Conservation (phyloP, 371 early-diverging fungal genomes). For the Mucor piriformis region DNA sequence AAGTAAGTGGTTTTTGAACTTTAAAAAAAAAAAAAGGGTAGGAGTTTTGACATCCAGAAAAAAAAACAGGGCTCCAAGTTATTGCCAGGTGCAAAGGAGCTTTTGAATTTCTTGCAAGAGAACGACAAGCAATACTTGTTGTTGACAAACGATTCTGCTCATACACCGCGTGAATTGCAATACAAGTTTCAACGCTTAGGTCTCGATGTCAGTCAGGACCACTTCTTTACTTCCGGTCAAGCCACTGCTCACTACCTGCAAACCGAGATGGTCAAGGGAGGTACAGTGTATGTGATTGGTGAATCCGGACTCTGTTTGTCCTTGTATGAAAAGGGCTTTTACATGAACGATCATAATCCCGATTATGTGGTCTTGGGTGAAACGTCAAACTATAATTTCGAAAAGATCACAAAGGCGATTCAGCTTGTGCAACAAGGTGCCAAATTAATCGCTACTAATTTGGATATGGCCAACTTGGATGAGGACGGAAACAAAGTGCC, state of each 20-base stretch:
- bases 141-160: constrained; percentile 71
- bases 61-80: constrained; percentile 49
- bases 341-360: constrained; percentile 66
- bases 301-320: constrained; percentile 68
- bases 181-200: constrained; percentile 62
- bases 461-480: constrained; percentile 63
- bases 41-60: background rate
- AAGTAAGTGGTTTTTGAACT: constrained; percentile 42
- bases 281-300: constrained; percentile 64
- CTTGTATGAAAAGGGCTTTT: constrained; percentile 68
- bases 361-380: constrained; percentile 72
- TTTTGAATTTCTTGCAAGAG: constrained; percentile 59
- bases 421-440: constrained; percentile 60
- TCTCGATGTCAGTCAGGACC: constrained; percentile 56
- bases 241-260: constrained; percentile 66
- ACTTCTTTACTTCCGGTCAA: constrained; percentile 69
- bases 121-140: constrained; percentile 68
- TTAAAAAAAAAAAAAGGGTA: background rate
- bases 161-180: constrained; percentile 67
- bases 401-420: constrained; percentile 64
- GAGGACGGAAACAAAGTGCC: constrained; percentile 59
- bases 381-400: constrained; percentile 61
- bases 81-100: constrained; percentile 63
- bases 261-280: constrained; percentile 60
- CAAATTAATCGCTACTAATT: constrained; percentile 68